These are phyloP conservation scores for Ceratobasidium sp. DNA, from an alignment of 1,284 basidiomycete genomes.

Conservation along the genomic window DNA sequence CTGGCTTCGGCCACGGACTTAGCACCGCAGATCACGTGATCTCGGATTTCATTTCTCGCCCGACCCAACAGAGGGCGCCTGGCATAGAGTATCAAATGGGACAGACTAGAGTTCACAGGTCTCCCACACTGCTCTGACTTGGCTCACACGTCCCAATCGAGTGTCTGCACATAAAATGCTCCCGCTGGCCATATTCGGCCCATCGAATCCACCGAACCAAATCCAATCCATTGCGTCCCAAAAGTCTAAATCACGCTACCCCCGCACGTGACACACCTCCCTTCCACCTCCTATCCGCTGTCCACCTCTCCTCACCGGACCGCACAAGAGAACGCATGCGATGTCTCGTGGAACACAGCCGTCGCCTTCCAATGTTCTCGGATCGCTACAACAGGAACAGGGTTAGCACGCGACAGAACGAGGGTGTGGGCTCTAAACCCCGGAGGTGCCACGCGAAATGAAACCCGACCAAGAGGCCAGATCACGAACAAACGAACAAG, in stretches of 20 bases:
- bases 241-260: neutral
- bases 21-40: slow-evolving; percentile 14
- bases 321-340: slow-evolving; percentile 35
- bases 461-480: neutral
- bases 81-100: too few relatives aligned
- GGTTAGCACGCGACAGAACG: neutral
- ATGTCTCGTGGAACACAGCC: slow-evolving; percentile 35
- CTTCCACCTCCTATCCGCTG: slow-evolving; percentile 19
- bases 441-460: slow-evolving; percentile 23
- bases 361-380: slow-evolving; percentile 39
- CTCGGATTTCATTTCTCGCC: slow-evolving; percentile 19
- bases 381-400: slow-evolving; percentile 17
- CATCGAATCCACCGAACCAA: neutral
- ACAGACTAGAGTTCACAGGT: too few relatives aligned
- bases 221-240: neutral
- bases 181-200: neutral
- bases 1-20: slow-evolving; percentile 27
- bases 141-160: neutral
- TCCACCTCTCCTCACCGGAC: slow-evolving; percentile 2
- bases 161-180: slow-evolving; percentile 22
- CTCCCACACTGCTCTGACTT: too few relatives aligned
- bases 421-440: too few relatives aligned
- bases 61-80: slow-evolving; percentile 8
- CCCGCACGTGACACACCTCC: neutral
- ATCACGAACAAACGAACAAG: neutral